These are phyloP conservation scores for Solanum tarijense DNA, from an alignment of 257 asterid genomes.

Conservation along the genomic window DNA sequence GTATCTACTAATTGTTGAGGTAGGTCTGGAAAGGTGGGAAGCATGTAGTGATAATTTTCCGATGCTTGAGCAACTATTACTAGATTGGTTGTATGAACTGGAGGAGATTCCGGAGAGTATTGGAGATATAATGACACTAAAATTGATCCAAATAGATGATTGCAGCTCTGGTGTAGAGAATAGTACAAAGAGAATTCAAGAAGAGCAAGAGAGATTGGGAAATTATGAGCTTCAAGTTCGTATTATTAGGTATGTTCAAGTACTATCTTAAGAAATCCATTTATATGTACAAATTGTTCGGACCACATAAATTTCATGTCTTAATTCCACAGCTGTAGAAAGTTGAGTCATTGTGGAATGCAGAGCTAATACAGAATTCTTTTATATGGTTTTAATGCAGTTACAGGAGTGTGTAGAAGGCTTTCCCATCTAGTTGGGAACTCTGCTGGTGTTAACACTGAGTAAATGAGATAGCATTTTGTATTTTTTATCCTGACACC, in stretches of 20 bases:
- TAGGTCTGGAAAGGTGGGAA: not conserved
- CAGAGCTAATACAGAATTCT: not conserved
- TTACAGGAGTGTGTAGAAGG: not conserved
- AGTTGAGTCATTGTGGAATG: not conserved
- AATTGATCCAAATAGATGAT: not conserved
- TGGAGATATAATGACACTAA: not conserved
- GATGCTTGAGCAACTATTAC: not conserved
- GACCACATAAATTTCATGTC: no score
- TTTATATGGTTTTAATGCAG: not conserved
- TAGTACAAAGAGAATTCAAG: not conserved
- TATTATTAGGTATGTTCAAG: not conserved
- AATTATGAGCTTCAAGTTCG: not conserved
- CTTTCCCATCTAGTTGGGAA: not conserved
- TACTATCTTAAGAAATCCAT: not conserved
- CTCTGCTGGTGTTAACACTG: not conserved
- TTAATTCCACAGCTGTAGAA: not conserved
- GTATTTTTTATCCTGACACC: not conserved
- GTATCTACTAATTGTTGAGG: not conserved
- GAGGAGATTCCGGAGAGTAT: not conserved
- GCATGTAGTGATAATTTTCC: not conserved
- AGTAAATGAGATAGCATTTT: not conserved
- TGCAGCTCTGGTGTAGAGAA: not conserved
- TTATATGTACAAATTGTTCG: no score
- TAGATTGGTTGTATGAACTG: not conserved
- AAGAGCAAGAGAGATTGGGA: not conserved